Evolutionary conservation across 441 rosid genomes (phyloP).

Genomic region (Erodium moschatum): DNA sequence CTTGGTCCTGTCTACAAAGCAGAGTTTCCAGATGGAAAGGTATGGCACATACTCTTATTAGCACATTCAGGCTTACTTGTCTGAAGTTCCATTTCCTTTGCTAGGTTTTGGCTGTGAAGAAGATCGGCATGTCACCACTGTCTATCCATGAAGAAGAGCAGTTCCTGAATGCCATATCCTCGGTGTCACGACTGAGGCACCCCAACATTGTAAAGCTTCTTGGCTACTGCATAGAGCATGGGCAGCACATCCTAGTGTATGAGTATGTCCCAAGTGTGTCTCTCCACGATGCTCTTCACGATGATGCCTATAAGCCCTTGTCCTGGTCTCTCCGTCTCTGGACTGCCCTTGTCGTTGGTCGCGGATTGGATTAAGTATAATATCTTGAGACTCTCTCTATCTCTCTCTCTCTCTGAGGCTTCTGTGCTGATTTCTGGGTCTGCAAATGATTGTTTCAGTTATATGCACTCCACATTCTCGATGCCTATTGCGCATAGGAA

Average conservation of each 20-base stretch:
- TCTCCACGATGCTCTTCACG: conserved; percentile 63
- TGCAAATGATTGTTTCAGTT: conserved; percentile 42
- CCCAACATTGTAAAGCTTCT: conserved; percentile 69
- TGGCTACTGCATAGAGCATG: conserved; percentile 79
- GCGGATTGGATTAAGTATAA: conserved; percentile 58
- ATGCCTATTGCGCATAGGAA: conserved; percentile 74
- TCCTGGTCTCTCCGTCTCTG: conserved; percentile 71
- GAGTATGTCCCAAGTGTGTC: conserved; percentile 63
- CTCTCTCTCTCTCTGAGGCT: no score
- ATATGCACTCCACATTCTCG: conserved; percentile 57
- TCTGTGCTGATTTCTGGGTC: background rate
- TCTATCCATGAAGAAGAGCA: conserved; percentile 79
- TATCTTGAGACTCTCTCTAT: no score
- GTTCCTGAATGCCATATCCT: conserved; percentile 60
- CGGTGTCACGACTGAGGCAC: conserved; percentile 60
- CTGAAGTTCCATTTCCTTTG: background rate
- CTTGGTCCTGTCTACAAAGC: conserved; percentile 91
- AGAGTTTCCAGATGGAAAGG: conserved; percentile 66
- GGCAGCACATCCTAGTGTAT: conserved; percentile 70
- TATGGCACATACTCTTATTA: no score
- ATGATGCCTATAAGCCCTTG: conserved; percentile 50
- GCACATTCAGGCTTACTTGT: no score
- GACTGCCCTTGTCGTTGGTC: conserved; percentile 77
- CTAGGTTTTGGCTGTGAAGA: conserved; percentile 72
- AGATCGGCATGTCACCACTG: conserved; percentile 53